A percentile compares a stretch with the other conserved stretches of the same genome.
Conservation (phyloP, 352 stramenopile genomes). For the Phytophthora cactorum region DNA sequence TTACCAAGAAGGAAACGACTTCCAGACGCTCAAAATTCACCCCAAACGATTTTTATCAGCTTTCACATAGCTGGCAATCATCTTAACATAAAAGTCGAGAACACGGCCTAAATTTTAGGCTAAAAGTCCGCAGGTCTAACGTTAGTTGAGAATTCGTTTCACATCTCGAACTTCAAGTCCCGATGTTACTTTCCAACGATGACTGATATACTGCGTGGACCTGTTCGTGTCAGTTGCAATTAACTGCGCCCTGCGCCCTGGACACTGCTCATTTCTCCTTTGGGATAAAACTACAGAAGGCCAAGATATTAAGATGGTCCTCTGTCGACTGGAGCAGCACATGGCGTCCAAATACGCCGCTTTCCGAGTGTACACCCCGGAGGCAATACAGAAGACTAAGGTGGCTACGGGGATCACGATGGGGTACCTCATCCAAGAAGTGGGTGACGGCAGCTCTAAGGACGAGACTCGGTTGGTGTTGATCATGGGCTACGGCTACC, state of each 20-base stretch:
- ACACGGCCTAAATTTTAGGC: no score
- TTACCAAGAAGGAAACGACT: no score
- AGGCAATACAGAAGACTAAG: slow-evolving; percentile 39
- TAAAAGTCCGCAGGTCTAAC: no score
- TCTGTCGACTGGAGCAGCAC: slow-evolving; percentile 48
- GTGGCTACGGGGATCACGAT: slow-evolving; percentile 54
- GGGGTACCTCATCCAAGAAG: slow-evolving; percentile 53
- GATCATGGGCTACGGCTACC: slow-evolving; percentile 50
- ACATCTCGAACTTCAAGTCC: not conserved
- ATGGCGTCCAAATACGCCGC: slow-evolving; percentile 47
- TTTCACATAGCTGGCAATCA: no score
- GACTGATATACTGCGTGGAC: slow-evolving; percentile 21
- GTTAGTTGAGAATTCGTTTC: no score
- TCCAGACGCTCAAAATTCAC: no score
- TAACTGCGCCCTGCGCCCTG: not conserved
- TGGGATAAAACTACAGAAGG: slow-evolving; percentile 1
- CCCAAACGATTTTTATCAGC: no score
- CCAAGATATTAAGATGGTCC: slow-evolving; percentile 20
- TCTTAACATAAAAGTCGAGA: no score
- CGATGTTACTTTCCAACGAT: slow-evolving; percentile 4
- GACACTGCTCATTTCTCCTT: slow-evolving; percentile 23
- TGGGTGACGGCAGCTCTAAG: slow-evolving; percentile 19
- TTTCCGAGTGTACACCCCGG: slow-evolving; percentile 31
- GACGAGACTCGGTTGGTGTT: slow-evolving; percentile 44
- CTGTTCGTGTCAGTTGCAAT: no score